phyloP scores from a whole-genome alignment of 2,329 filamentous ascomycete genomes.

The Lachnellula suecica region DNA sequence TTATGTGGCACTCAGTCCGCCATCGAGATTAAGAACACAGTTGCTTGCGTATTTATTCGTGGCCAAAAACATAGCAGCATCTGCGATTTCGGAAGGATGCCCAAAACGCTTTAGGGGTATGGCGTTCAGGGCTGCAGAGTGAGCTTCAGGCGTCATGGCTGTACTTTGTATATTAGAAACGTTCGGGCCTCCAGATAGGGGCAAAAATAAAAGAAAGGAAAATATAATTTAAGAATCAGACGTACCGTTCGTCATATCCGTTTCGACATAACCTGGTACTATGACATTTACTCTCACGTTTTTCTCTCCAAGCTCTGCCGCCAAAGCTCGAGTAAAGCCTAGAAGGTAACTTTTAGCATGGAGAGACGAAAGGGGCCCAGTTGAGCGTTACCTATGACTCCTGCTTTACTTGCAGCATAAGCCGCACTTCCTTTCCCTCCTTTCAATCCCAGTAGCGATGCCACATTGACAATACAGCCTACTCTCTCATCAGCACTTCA shows the following conservation, averaged over 20 bases:
- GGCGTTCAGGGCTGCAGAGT: constrained; percentile 36
- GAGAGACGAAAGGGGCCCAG: not conserved
- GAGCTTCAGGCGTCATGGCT: constrained; percentile 43
- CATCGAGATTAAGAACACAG: constrained; percentile 82
- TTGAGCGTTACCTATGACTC: constrained; percentile 59
- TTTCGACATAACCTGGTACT: constrained; percentile 79
- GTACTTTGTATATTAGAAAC: constrained; percentile 34
- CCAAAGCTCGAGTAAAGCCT: constrained; percentile 69
- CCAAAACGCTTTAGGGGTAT: constrained; percentile 72
- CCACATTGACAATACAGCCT: constrained; percentile 79
- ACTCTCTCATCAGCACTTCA: not conserved
- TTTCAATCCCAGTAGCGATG: constrained; percentile 70
- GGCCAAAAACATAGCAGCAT: constrained; percentile 76
- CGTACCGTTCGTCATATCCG: constrained; percentile 73
- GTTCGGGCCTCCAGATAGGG: constrained; percentile 24
- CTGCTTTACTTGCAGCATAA: constrained; percentile 81
- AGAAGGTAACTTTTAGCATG: constrained; percentile 3
- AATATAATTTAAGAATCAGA: constrained; percentile 4
- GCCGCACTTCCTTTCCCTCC: constrained; percentile 69
- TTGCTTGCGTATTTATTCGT: constrained; percentile 83
- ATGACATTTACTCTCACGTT: constrained; percentile 77
- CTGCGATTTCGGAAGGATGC: constrained; percentile 69
- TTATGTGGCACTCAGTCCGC: constrained; percentile 71
- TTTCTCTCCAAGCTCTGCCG: constrained; percentile 57
- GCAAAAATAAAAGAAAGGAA: not conserved